Evolutionary conservation across 179 eudicot species (phyloP).

Genomic region (Beta lomatogona): DNA sequence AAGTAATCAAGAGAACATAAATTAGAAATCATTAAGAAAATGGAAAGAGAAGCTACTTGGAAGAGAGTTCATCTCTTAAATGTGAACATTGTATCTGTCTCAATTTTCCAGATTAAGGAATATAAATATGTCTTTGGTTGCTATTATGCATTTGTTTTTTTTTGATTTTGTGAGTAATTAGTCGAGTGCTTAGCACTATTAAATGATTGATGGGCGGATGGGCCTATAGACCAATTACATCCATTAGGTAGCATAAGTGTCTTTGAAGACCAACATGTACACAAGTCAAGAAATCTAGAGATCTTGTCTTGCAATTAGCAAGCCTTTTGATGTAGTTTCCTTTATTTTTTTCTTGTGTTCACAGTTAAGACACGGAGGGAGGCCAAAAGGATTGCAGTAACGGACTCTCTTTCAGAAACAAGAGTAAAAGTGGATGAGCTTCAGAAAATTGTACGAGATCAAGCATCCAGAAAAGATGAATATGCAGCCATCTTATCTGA

Average conservation of each 20-base stretch:
- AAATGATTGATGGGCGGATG: too few relatives aligned
- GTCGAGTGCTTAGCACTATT: not conserved
- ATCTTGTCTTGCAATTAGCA: not conserved
- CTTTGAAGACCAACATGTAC: not conserved
- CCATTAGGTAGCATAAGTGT: not conserved
- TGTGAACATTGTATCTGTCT: too few relatives aligned
- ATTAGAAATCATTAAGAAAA: too few relatives aligned
- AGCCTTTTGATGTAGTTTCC: not conserved
- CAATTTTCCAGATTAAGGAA: too few relatives aligned
- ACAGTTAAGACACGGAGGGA: constrained; percentile 85
- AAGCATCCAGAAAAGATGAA: constrained; percentile 58
- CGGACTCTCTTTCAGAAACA: constrained; percentile 58
- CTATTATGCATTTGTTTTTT: too few relatives aligned
- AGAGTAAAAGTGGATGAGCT: constrained; percentile 68
- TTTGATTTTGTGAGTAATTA: too few relatives aligned
- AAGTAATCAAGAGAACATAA: too few relatives aligned
- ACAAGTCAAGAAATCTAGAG: not conserved
- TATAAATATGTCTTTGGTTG: too few relatives aligned
- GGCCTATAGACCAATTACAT: not conserved
- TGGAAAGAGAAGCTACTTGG: too few relatives aligned
- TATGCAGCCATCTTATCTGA: constrained; percentile 61
- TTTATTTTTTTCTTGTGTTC: constrained; percentile 22
- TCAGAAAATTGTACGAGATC: constrained; percentile 59
- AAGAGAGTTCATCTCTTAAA: too few relatives aligned
- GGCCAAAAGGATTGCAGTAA: constrained; percentile 62